Evolutionary conservation across 108 stramenopile species (phyloP).

Genomic region (Fragilaria radians): DNA sequence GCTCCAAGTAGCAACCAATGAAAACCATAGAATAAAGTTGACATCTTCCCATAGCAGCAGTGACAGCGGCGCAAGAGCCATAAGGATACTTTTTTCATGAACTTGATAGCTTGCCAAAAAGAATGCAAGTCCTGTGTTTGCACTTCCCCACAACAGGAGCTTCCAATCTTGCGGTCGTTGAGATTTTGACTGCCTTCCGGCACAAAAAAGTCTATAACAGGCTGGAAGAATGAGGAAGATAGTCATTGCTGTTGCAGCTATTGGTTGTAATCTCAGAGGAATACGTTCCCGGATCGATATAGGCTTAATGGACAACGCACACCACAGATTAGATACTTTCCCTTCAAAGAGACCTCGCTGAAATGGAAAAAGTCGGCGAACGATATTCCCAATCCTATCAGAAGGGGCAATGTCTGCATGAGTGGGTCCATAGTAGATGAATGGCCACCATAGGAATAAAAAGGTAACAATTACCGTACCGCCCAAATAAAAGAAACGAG

Average conservation of each 20-base stretch:
- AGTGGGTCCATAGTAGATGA: slow-evolving; percentile 34
- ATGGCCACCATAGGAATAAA: slow-evolving; percentile 70
- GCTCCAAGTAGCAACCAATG: slow-evolving; percentile 58
- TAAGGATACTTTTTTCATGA: slow-evolving; percentile 90
- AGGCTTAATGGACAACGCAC: slow-evolving; percentile 60
- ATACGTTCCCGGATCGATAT: slow-evolving; percentile 59
- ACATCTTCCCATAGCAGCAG: slow-evolving; percentile 49
- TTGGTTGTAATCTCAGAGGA: slow-evolving; percentile 35
- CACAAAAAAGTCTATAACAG: slow-evolving; percentile 26
- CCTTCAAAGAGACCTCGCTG: slow-evolving; percentile 93
- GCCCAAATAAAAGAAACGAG: slow-evolving; percentile 51
- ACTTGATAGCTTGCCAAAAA: slow-evolving; percentile 94
- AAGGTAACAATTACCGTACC: slow-evolving; percentile 64
- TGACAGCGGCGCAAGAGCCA: slow-evolving; percentile 74
- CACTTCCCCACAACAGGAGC: slow-evolving; percentile 41
- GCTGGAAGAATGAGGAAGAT: slow-evolving; percentile 40
- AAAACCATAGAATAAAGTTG: slow-evolving; percentile 55
- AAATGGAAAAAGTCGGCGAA: slow-evolving; percentile 85
- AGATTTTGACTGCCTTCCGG: slow-evolving; percentile 15
- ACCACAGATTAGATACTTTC: slow-evolving; percentile 94
- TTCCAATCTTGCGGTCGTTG: slow-evolving; percentile 24
- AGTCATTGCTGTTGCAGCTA: slow-evolving; percentile 42
- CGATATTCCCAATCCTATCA: slow-evolving; percentile 44
- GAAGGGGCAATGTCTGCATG: slow-evolving; percentile 8
- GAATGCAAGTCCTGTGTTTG: slow-evolving; percentile 73